phyloP scores from a whole-genome alignment of 164 flowering plant species.

The Aristolochia californica region DNA sequence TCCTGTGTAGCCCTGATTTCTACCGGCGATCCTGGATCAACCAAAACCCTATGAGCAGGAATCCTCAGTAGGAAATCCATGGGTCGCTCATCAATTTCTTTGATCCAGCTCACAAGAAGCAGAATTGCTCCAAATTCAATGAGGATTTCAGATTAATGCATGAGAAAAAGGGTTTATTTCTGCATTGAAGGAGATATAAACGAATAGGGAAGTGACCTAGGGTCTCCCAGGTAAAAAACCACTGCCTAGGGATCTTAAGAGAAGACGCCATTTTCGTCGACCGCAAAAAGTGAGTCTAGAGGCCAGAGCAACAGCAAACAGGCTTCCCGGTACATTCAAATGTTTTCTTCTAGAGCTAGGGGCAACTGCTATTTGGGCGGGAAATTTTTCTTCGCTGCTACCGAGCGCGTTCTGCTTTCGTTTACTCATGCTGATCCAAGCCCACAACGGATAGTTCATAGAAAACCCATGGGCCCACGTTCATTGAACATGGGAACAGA shows the following conservation, averaged over 20 bases:
- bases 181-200: constrained; percentile 51
- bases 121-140: constrained; percentile 20
- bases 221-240: constrained; percentile 94
- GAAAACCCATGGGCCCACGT: no score
- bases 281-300: no score
- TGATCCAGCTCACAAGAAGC: constrained; percentile 37
- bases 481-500: no score
- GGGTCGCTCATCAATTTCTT: constrained; percentile 4
- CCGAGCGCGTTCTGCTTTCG: no score
- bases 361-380: no score
- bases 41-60: constrained; percentile 63
- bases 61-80: constrained; percentile 31
- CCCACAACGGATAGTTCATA: no score
- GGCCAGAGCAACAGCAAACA: no score
- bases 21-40: constrained; percentile 53
- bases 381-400: no score
- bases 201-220: constrained; percentile 56
- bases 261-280: constrained; percentile 3
- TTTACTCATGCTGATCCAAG: no score
- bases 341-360: no score
- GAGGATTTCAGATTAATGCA: constrained; percentile 34
- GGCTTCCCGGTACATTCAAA: no score
- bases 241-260: constrained; percentile 43
- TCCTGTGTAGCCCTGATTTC: constrained; percentile 43
- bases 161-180: constrained; percentile 27